phyloP scores from a whole-genome alignment of 2,329 filamentous ascomycete species.

The Anthostomella pinea region DNA sequence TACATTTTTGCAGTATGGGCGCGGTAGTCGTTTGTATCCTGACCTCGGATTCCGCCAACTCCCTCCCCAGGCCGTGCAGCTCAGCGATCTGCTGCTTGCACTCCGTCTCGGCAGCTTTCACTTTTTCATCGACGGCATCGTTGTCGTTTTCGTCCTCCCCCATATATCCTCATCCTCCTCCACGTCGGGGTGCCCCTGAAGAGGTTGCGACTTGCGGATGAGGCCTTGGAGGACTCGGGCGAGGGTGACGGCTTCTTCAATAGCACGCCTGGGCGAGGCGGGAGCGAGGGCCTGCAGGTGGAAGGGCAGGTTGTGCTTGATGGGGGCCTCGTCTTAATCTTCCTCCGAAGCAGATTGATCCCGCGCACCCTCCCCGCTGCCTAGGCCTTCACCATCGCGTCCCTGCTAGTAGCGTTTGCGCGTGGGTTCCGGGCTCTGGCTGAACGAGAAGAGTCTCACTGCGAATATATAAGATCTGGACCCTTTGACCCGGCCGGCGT shows the following conservation, averaged over 20 bases:
- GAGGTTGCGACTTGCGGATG: slow-evolving; percentile 92
- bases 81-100: slow-evolving; percentile 54
- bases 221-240: slow-evolving; percentile 88
- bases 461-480: too few species aligned
- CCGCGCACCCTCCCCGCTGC: too few species aligned
- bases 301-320: slow-evolving; percentile 98
- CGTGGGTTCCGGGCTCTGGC: too few species aligned
- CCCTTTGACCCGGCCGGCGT: too few species aligned
- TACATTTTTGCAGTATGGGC: slow-evolving; percentile 48
- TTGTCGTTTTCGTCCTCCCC: slow-evolving; percentile 52
- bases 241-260: slow-evolving; percentile 95
- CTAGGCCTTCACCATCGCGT: too few species aligned
- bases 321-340: too few species aligned
- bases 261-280: slow-evolving; percentile 89
- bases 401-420: too few species aligned
- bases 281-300: slow-evolving; percentile 94
- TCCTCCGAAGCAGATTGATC: too few species aligned
- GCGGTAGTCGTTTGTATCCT: slow-evolving; percentile 44
- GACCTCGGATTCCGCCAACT: slow-evolving; percentile 44
- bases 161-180: slow-evolving; percentile 42
- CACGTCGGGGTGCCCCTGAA: slow-evolving; percentile 91
- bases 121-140: slow-evolving; percentile 53
- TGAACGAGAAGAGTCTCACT: too few species aligned
- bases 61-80: slow-evolving; percentile 42
- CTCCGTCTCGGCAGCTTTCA: slow-evolving; percentile 50